These are phyloP conservation scores for Globisporangium spiculum DNA, from an alignment of 352 stramenopile species.

Conservation along the genomic window DNA sequence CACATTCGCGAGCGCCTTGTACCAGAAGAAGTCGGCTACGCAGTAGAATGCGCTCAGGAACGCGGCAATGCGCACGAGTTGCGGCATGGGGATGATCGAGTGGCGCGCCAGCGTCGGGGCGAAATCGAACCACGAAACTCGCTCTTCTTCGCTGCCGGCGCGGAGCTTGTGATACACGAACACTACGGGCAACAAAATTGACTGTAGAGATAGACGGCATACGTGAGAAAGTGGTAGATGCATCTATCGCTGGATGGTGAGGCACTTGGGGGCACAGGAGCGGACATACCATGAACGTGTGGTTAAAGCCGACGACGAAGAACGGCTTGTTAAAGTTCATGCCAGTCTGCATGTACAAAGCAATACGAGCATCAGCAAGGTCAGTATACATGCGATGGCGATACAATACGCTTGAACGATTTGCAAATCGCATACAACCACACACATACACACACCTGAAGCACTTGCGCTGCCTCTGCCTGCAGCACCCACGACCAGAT, in stretches of 20 bases:
- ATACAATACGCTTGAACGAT: neutral
- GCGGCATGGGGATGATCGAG: neutral
- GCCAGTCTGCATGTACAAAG: neutral
- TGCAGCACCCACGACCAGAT: constrained; percentile 1
- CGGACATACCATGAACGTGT: neutral
- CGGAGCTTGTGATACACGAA: neutral
- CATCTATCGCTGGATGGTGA: too few species aligned
- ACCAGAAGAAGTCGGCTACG: neutral
- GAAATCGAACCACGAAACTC: neutral
- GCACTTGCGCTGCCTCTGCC: neutral
- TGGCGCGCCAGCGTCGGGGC: neutral
- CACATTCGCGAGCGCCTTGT: neutral
- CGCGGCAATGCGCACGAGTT: neutral
- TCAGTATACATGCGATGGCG: neutral
- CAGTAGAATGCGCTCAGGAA: neutral
- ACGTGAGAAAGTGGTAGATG: neutral
- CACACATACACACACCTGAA: neutral
- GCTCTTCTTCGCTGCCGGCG: neutral
- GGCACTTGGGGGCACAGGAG: neutral
- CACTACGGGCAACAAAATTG: neutral
- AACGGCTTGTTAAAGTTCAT: neutral
- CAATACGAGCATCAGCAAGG: neutral
- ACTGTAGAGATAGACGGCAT: neutral
- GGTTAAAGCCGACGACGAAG: neutral
- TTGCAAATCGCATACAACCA: neutral